These are phyloP conservation scores for Stentor coeruleus DNA, from an alignment of 73 alveolate genomes.

Conservation along the genomic window DNA sequence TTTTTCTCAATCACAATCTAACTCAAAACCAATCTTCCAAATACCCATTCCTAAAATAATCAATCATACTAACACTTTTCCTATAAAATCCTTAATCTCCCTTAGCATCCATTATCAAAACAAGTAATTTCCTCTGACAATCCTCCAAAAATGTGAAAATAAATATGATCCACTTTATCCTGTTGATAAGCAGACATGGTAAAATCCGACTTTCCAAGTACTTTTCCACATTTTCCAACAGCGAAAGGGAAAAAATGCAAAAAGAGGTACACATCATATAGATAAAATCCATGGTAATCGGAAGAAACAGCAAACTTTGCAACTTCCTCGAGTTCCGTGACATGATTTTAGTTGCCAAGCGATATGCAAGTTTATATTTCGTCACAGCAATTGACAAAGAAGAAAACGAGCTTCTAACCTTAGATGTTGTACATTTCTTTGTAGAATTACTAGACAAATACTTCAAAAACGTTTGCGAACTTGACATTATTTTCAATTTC, in stretches of 20 bases:
- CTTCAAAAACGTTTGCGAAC: slow-evolving; percentile 95
- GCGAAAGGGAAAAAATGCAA: slow-evolving; percentile 54
- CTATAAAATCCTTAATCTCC: too few species aligned
- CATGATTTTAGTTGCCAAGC: slow-evolving; percentile 72
- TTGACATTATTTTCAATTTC: slow-evolving; percentile 91
- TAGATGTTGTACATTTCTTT: slow-evolving; percentile 87
- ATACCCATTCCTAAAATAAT: too few species aligned
- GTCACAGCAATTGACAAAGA: slow-evolving; percentile 88
- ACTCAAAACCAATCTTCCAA: too few species aligned
- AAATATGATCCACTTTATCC: slow-evolving; percentile 75
- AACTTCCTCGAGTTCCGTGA: slow-evolving; percentile 75
- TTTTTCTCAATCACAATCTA: too few species aligned
- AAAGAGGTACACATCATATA: slow-evolving; percentile 33
- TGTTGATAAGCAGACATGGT: slow-evolving; percentile 91
- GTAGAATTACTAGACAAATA: slow-evolving; percentile 93
- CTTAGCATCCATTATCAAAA: too few species aligned
- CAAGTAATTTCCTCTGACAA: too few species aligned
- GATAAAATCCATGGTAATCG: slow-evolving; percentile 67
- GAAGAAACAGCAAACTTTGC: slow-evolving; percentile 75
- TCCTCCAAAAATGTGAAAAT: too few species aligned
- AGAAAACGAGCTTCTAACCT: slow-evolving; percentile 87
- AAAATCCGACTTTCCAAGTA: slow-evolving; percentile 86
- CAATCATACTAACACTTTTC: too few species aligned
- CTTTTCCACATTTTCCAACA: slow-evolving; percentile 80
- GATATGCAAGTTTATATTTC: slow-evolving; percentile 93